These are phyloP conservation scores for Dimocarpus longan DNA, from an alignment of 345 rosid species.

Conservation along the genomic window DNA sequence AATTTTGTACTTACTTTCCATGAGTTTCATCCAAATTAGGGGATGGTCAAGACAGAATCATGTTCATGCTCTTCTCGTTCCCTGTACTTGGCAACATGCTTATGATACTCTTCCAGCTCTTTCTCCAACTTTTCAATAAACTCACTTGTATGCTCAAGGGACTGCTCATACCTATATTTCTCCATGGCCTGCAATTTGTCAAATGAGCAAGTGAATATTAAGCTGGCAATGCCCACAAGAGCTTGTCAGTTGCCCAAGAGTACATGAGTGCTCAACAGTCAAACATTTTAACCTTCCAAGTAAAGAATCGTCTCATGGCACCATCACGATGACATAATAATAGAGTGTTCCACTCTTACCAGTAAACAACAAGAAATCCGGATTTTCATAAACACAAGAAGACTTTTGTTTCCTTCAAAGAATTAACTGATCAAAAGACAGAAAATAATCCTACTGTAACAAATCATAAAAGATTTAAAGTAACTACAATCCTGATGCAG, in stretches of 20 bases:
- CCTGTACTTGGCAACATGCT: constrained; percentile 59
- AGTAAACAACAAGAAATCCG: background rate
- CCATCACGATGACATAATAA: background rate
- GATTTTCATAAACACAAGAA: background rate
- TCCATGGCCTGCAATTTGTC: constrained; percentile 67
- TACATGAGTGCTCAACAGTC: background rate
- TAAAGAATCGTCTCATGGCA: no score
- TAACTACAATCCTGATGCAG: background rate
- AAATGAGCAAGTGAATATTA: constrained; percentile 3
- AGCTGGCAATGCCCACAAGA: background rate
- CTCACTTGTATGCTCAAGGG: constrained; percentile 91
- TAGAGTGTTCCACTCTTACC: background rate
- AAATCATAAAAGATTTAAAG: background rate
- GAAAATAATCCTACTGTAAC: background rate
- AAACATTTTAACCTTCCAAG: background rate
- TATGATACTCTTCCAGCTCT: constrained; percentile 75
- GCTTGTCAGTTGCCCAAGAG: background rate
- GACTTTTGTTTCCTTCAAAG: background rate
- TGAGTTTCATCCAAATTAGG: background rate
- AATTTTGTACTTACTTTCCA: background rate
- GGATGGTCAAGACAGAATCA: background rate
- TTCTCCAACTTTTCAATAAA: constrained; percentile 90
- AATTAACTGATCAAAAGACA: background rate
- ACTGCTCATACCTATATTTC: constrained; percentile 75
- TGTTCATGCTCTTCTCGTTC: constrained; percentile 38